Evolutionary conservation across 164 flowering plant genomes (phyloP).

Genomic region (Chimonanthus praecox): DNA sequence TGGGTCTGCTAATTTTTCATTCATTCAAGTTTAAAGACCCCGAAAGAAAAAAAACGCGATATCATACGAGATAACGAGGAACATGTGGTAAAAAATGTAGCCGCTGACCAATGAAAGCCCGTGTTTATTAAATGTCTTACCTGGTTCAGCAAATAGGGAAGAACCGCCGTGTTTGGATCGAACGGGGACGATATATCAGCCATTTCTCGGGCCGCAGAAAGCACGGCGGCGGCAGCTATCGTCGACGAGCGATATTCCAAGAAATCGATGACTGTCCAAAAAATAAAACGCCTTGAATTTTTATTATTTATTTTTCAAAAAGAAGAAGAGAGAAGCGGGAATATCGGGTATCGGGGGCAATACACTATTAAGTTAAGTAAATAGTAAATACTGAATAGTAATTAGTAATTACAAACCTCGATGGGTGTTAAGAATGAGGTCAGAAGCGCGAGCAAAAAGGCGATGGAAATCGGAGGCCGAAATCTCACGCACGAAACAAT

Average conservation of each 20-base stretch:
- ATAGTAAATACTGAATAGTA: background rate
- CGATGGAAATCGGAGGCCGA: conserved; percentile 3
- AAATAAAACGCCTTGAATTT: too few relatives aligned
- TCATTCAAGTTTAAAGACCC: too few relatives aligned
- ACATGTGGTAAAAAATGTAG: background rate
- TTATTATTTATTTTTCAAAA: too few relatives aligned
- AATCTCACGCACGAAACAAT: conserved; percentile 33
- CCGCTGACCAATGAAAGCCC: background rate
- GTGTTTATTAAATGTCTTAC: conserved; percentile 13
- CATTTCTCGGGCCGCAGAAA: conserved; percentile 26
- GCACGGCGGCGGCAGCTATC: conserved; percentile 57
- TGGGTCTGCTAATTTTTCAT: background rate
- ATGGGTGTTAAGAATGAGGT: conserved; percentile 42
- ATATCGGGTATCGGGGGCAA: too few relatives aligned
- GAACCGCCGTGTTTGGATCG: background rate
- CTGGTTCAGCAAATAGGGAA: conserved; percentile 31
- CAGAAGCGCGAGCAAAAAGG: conserved; percentile 30
- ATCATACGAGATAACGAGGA: background rate
- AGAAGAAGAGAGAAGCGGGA: too few relatives aligned
- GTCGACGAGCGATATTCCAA: conserved; percentile 45
- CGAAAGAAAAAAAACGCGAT: too few relatives aligned
- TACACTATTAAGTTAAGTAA: too few relatives aligned
- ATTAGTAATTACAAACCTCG: conserved; percentile 29
- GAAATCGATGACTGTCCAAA: conserved; percentile 41
- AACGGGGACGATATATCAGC: conserved; percentile 10